Percentiles rank a stretch among this genome's conserved stretches.
Evolutionary conservation across 2,329 filamentous ascomycete species (phyloP).

Genomic region (Davidsoniella eucalypti): DNA sequence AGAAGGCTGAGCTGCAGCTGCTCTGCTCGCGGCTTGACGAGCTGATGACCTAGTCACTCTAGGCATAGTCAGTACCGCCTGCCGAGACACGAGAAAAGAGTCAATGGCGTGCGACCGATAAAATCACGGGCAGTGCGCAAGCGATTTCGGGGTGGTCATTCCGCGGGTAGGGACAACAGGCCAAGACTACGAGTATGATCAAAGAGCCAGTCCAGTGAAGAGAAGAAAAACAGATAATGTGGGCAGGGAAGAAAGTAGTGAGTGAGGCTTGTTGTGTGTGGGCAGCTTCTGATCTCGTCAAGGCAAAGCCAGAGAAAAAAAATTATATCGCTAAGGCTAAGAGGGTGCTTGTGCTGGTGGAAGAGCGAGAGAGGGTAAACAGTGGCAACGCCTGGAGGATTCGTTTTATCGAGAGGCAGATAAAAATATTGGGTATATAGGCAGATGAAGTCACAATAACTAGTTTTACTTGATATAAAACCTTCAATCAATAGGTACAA

Average conservation of each 20-base stretch:
- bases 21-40: constrained; percentile 62
- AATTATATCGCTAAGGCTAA: no score
- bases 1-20: constrained; percentile 26
- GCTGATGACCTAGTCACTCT: constrained; percentile 93
- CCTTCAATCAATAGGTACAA: no score
- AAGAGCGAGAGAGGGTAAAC: no score
- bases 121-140: constrained; percentile 5
- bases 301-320: no score
- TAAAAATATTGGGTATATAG: no score
- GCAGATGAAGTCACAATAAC: no score
- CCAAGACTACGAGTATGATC: background rate
- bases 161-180: background rate
- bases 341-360: no score
- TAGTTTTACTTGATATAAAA: no score
- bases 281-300: no score
- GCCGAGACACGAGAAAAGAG: background rate
- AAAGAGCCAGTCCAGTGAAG: background rate
- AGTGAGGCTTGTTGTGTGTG: background rate
- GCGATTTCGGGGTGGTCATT: background rate
- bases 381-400: no score
- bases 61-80: constrained; percentile 23
- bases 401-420: no score
- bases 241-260: background rate
- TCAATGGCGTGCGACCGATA: constrained; percentile 4
- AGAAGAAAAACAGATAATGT: background rate